Conservation (phyloP, 257 asterid genomes). For the Cinchona pubescens region DNA sequence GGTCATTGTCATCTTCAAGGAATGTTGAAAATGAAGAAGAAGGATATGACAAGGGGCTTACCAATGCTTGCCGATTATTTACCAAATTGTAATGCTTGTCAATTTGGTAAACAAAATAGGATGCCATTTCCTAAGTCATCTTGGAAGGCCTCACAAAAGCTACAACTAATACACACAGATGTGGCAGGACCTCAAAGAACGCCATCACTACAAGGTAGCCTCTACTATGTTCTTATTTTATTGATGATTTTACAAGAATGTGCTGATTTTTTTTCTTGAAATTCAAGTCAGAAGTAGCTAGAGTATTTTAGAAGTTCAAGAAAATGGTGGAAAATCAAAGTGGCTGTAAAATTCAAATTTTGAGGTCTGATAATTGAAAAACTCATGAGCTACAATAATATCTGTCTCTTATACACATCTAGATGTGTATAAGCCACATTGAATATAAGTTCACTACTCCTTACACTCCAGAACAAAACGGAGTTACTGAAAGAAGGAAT, state of each 20-base stretch:
- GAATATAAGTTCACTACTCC: neutral
- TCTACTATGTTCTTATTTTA: neutral
- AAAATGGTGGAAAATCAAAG: neutral
- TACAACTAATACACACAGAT: neutral
- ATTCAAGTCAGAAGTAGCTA: neutral
- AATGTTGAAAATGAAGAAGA: neutral
- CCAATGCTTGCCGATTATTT: neutral
- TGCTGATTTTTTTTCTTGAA: neutral
- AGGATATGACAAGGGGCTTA: neutral
- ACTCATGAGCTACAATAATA: too few species aligned
- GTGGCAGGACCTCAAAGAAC: neutral
- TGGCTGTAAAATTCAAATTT: constrained; percentile 5
- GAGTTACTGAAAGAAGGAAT: neutral
- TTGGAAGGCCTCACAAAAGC: neutral
- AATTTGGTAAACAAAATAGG: constrained; percentile 4
- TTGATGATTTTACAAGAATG: constrained; percentile 6
- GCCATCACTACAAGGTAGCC: neutral
- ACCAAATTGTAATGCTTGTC: neutral
- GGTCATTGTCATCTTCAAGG: neutral
- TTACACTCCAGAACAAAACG: neutral
- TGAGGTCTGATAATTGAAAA: neutral
- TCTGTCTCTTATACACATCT: constrained; percentile 10
- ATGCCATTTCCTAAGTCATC: neutral
- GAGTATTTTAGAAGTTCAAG: neutral
- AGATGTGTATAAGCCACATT: neutral